Conservation (phyloP, 495 filamentous ascomycete species). For the Penicillium fimorum region DNA sequence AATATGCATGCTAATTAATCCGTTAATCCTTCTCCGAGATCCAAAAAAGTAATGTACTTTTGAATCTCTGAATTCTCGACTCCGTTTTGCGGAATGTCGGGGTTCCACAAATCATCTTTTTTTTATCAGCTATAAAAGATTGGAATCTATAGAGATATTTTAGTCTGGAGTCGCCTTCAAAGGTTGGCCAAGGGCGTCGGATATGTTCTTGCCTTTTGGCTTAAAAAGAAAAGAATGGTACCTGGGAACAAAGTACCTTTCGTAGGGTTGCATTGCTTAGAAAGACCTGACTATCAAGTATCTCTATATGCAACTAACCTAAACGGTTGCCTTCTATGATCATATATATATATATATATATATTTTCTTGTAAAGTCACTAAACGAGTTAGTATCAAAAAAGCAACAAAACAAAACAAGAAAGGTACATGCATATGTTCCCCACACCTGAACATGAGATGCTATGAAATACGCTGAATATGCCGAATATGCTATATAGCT, state of each 20-base stretch:
- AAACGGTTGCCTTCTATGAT: slow-evolving; percentile 3
- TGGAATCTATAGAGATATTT: neutral
- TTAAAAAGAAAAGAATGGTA: neutral
- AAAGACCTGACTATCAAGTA: neutral
- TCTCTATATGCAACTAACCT: neutral
- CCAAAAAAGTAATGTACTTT: neutral
- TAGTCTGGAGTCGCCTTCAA: too few species aligned
- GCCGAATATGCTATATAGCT: too few species aligned
- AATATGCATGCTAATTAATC: neutral
- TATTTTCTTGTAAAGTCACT: neutral
- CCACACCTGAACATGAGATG: neutral
- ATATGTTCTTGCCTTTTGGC: slow-evolving; percentile 18
- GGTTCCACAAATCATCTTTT: slow-evolving; percentile 14
- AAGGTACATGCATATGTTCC: slow-evolving; percentile 1
- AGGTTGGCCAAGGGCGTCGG: slow-evolving; percentile 6
- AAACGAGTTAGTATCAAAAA: neutral
- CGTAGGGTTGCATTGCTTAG: neutral
- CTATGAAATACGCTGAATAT: neutral
- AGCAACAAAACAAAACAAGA: neutral
- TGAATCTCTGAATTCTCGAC: neutral
- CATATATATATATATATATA: neutral
- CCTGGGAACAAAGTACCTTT: neutral
- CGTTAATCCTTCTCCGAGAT: neutral
- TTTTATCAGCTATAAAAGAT: neutral
- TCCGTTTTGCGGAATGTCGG: neutral